These are phyloP conservation scores for Clathrospora elynae DNA, from an alignment of 2,329 filamentous ascomycete species.

Conservation along the genomic window DNA sequence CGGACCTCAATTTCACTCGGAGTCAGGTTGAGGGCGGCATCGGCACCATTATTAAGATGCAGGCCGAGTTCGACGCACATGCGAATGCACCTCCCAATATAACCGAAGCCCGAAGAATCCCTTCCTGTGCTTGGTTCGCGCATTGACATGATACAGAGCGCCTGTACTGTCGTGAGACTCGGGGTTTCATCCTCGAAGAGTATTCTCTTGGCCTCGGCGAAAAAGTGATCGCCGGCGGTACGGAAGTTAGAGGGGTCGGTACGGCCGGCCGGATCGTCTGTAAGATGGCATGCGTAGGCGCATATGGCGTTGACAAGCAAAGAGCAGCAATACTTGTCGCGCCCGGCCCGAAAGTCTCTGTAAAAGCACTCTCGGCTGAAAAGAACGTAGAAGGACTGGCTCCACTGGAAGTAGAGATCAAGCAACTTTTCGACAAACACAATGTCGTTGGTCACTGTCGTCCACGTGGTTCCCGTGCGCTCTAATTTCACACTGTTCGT, in stretches of 20 bases:
- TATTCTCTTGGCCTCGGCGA: slow-evolving; percentile 68
- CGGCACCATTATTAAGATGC: slow-evolving; percentile 56
- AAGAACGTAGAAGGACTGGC: slow-evolving; percentile 76
- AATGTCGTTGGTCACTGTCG: slow-evolving; percentile 62
- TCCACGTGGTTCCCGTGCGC: slow-evolving; percentile 57
- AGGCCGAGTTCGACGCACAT: slow-evolving; percentile 74
- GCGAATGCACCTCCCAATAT: slow-evolving; percentile 72
- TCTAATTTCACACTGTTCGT: slow-evolving; percentile 17
- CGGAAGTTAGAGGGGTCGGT: slow-evolving; percentile 66
- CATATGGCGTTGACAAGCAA: slow-evolving; percentile 69
- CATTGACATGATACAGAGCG: slow-evolving; percentile 76
- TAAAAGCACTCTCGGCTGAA: slow-evolving; percentile 74
- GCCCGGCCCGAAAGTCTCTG: slow-evolving; percentile 65
- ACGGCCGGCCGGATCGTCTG: slow-evolving; percentile 66
- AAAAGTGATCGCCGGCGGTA: slow-evolving; percentile 75
- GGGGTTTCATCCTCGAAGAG: slow-evolving; percentile 64
- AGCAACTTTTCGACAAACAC: slow-evolving; percentile 67
- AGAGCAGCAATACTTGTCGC: slow-evolving; percentile 69
- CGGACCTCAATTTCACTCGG: slow-evolving; percentile 55
- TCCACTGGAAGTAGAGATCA: slow-evolving; percentile 70
- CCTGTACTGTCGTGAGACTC: slow-evolving; percentile 72
- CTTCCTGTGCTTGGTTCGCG: slow-evolving; percentile 74
- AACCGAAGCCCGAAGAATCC: slow-evolving; percentile 74
- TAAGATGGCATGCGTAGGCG: slow-evolving; percentile 71
- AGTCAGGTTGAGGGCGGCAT: slow-evolving; percentile 39